A percentile compares a stretch with the other conserved stretches of the same genome.
Evolutionary conservation across 1,284 basidiomycete genomes (phyloP).

Genomic region (Naganishia cerealis): DNA sequence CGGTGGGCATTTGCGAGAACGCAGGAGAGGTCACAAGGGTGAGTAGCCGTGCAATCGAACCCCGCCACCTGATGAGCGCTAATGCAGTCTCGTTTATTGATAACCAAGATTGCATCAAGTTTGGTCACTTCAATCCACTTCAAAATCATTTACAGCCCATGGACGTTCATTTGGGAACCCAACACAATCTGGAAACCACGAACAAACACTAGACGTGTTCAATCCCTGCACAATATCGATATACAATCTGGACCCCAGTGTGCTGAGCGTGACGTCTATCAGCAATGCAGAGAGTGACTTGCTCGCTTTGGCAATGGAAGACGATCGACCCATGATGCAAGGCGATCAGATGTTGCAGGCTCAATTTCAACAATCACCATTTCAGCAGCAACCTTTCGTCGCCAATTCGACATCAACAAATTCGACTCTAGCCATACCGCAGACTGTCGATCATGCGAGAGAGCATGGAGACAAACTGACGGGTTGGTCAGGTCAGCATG

Average conservation of each 20-base stretch:
- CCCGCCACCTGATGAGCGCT: background rate
- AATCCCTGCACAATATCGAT: background rate
- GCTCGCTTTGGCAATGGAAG: background rate
- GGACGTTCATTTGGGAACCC: background rate
- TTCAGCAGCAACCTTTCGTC: background rate
- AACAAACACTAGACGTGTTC: background rate
- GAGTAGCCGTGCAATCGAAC: conserved; percentile 28
- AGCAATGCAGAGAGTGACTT: background rate
- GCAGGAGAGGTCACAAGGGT: conserved; percentile 61
- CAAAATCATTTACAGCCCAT: background rate
- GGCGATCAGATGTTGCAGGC: background rate
- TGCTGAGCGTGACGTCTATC: background rate
- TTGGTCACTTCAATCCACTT: background rate
- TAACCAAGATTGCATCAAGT: background rate
- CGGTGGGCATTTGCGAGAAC: conserved; percentile 75
- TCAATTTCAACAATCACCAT: background rate
- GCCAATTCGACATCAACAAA: background rate
- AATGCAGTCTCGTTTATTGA: background rate
- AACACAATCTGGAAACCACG: background rate
- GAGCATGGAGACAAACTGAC: background rate
- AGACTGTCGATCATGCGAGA: background rate
- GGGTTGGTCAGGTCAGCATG: conserved; percentile 1
- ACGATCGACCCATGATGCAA: background rate
- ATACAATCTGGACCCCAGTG: conserved; percentile 1
- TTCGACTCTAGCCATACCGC: background rate